Percentiles rank a stretch among this genome's conserved stretches.
These are phyloP conservation scores for Schizonepeta tenuifolia DNA, from an alignment of 257 asterid species.

Conservation along the genomic window DNA sequence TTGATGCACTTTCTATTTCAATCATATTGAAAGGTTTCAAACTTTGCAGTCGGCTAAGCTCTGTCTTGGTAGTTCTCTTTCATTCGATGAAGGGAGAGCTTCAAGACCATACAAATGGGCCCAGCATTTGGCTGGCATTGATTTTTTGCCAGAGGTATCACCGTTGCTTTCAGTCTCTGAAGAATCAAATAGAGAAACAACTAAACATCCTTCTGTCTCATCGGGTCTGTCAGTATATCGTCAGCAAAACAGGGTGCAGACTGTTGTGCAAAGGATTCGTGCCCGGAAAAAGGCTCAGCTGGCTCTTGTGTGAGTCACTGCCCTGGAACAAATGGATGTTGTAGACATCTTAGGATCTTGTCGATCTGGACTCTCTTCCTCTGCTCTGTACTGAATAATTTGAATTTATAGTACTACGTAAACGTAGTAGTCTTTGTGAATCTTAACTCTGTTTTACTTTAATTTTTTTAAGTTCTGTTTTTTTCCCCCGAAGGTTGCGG, in stretches of 20 bases:
- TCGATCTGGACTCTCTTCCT: constrained; percentile 25
- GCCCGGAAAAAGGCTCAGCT: constrained; percentile 86
- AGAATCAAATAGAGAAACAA: constrained; percentile 52
- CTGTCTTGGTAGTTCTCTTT: constrained; percentile 55
- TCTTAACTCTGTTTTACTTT: constrained; percentile 22
- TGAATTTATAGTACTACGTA: constrained; percentile 4
- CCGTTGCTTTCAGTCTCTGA: constrained; percentile 64
- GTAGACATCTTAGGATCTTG: constrained; percentile 34
- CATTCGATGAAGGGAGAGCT: constrained; percentile 70
- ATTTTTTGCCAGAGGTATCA: constrained; percentile 90
- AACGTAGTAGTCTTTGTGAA: constrained; percentile 31
- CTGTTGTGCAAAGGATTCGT: constrained; percentile 90
- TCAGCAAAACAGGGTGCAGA: constrained; percentile 88
- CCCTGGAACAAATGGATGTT: constrained; percentile 39
- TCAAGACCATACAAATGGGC: constrained; percentile 98
- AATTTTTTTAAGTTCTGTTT: background rate
- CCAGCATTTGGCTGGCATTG: constrained; percentile 98
- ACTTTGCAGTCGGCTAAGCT: constrained; percentile 86
- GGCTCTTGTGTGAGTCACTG: constrained; percentile 93
- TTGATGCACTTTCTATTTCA: constrained; percentile 34
- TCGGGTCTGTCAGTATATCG: constrained; percentile 84
- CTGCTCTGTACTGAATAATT: constrained; percentile 29
- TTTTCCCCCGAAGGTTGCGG: background rate
- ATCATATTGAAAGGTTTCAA: constrained; percentile 25
- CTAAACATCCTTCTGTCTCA: constrained; percentile 53